Percentiles rank a stretch among this genome's conserved stretches.
phyloP scores from a whole-genome alignment of 2,329 filamentous ascomycete genomes.

The Fusarium tanahbumbuense region DNA sequence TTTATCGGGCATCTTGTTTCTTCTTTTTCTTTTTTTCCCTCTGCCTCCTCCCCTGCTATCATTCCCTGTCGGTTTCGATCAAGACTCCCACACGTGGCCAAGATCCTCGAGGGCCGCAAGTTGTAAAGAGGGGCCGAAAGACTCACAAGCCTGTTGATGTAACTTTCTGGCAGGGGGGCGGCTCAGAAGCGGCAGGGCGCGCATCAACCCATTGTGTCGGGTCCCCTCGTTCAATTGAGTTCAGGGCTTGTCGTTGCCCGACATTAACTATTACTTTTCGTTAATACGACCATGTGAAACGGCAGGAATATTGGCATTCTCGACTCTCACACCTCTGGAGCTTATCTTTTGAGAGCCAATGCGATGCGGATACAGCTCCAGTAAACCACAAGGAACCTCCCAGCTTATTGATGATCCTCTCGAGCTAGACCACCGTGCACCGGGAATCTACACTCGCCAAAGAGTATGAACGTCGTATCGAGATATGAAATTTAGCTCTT shows the following conservation, averaged over 20 bases:
- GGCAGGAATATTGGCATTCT: slow-evolving; percentile 7
- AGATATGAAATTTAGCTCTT: slow-evolving; percentile 11
- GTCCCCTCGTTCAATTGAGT: slow-evolving; percentile 31
- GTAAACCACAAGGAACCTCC: slow-evolving; percentile 25
- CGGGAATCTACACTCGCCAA: not conserved
- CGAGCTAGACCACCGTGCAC: not conserved
- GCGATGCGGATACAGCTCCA: not conserved
- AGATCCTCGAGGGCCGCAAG: slow-evolving; percentile 21
- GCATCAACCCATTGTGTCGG: slow-evolving; percentile 49
- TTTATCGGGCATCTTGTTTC: slow-evolving; percentile 3
- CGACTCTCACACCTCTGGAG: slow-evolving; percentile 19
- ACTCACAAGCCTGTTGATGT: slow-evolving; percentile 25
- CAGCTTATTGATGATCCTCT: slow-evolving; percentile 11
- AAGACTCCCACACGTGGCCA: slow-evolving; percentile 43
- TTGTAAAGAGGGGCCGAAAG: slow-evolving; percentile 16
- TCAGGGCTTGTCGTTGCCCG: slow-evolving; percentile 2
- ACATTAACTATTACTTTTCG: slow-evolving; percentile 6
- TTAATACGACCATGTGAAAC: slow-evolving; percentile 38
- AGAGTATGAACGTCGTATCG: slow-evolving; percentile 1
- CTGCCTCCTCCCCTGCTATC: not conserved
- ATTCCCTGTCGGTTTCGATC: slow-evolving; percentile 20
- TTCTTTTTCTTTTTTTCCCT: slow-evolving; percentile 4
- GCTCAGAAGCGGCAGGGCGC: slow-evolving; percentile 44
- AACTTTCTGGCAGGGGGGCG: slow-evolving; percentile 32
- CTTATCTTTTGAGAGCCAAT: slow-evolving; percentile 1